Conservation (phyloP, 2,329 filamentous ascomycete genomes). For the Periconia digitata region DNA sequence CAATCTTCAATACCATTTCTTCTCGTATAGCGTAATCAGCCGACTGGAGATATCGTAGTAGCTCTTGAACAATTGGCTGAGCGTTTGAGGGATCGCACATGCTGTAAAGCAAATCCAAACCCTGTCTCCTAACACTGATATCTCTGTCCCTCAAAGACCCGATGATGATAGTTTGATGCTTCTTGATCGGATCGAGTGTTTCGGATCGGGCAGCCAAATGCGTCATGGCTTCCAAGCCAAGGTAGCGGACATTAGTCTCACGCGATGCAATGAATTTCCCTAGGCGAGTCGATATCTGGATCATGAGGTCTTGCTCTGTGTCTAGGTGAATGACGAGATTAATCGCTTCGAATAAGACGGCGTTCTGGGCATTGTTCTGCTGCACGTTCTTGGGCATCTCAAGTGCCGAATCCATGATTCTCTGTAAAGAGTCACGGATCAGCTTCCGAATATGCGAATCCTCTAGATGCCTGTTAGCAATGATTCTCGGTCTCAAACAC, state of each 20-base stretch:
- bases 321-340: constrained; percentile 98
- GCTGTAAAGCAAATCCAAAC: constrained; percentile 94
- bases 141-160: constrained; percentile 92
- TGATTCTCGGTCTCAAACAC: neutral
- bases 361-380: constrained; percentile 98
- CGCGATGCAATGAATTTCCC: constrained; percentile 96
- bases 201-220: constrained; percentile 93
- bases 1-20: constrained; percentile 99
- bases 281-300: constrained; percentile 86
- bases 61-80: constrained; percentile 87
- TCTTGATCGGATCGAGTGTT: constrained; percentile 95
- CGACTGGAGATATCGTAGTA: constrained; percentile 91
- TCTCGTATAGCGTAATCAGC: constrained; percentile 97
- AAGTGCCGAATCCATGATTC: constrained; percentile 86
- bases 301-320: constrained; percentile 91
- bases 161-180: constrained; percentile 94
- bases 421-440: constrained; percentile 87
- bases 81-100: constrained; percentile 99
- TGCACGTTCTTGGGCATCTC: constrained; percentile 98
- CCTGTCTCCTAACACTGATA: constrained; percentile 95
- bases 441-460: constrained; percentile 89
- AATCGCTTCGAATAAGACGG: constrained; percentile 96
- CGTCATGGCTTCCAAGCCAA: constrained; percentile 96
- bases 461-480: constrained; percentile 56
- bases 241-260: constrained; percentile 95